phyloP scores from a whole-genome alignment of 371 early-diverging fungal species.

The Circinella minor region DNA sequence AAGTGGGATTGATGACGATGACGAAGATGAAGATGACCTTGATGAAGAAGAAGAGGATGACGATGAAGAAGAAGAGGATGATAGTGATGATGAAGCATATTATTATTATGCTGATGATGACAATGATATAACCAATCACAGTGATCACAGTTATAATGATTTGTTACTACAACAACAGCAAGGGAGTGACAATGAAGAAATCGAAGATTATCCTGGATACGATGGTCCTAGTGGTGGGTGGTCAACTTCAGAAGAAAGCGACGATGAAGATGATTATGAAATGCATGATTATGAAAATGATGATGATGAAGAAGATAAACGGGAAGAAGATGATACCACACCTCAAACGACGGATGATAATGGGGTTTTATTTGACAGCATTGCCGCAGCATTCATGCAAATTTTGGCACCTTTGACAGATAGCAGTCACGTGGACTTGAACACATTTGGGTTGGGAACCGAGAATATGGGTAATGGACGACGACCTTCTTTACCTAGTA shows the following conservation, averaged over 20 bases:
- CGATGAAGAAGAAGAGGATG: conserved; percentile 23
- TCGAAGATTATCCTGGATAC: conserved; percentile 28
- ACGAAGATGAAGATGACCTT: conserved; percentile 8
- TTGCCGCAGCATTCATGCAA: conserved; percentile 44
- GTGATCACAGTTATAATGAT: not conserved
- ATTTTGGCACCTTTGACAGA: conserved; percentile 30
- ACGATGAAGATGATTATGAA: conserved; percentile 36
- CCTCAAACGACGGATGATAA: conserved; percentile 20
- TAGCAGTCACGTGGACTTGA: conserved; percentile 5
- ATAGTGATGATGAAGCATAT: conserved; percentile 24
- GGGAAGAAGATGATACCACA: conserved; percentile 15
- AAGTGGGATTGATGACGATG: conserved; percentile 1
- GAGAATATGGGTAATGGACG: conserved; percentile 22
- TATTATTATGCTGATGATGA: conserved; percentile 16
- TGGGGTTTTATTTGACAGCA: conserved; percentile 32
- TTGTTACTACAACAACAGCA: conserved; percentile 19
- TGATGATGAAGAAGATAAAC: conserved; percentile 34
- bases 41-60: conserved; percentile 30
- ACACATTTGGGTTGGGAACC: not conserved
- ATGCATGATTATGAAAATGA: conserved; percentile 13
- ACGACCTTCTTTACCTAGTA: conserved; percentile 45
- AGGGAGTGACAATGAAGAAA: conserved; percentile 40
- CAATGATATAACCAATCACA: conserved; percentile 12
- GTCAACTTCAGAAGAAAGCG: conserved; percentile 40
- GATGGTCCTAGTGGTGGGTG: conserved; percentile 20